Percentiles rank a stretch among this genome's conserved stretches.
phyloP scores from a whole-genome alignment of 2,329 filamentous ascomycete genomes.

The Phialophora tarda region DNA sequence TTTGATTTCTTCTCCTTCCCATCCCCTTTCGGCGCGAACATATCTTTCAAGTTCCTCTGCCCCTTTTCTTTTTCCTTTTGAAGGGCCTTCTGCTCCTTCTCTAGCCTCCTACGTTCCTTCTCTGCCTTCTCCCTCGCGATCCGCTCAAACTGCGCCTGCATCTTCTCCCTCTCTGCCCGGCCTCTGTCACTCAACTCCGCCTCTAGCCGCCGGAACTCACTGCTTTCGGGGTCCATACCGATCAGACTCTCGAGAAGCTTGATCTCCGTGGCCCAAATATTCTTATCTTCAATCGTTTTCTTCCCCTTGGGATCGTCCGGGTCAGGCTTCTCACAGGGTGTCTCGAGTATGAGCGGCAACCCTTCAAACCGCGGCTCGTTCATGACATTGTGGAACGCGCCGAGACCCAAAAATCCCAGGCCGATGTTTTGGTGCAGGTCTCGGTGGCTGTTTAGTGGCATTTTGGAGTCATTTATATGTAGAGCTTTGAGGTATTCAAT shows the following conservation, averaged over 20 bases:
- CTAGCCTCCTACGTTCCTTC: slow-evolving; percentile 64
- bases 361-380: slow-evolving; percentile 77
- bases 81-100: slow-evolving; percentile 48
- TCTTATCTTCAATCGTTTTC: slow-evolving; percentile 68
- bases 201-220: slow-evolving; percentile 73
- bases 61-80: slow-evolving; percentile 42
- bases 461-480: slow-evolving; percentile 95
- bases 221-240: slow-evolving; percentile 77
- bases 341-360: slow-evolving; percentile 92
- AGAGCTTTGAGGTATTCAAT: slow-evolving; percentile 79
- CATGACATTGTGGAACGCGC: slow-evolving; percentile 88
- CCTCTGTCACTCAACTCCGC: slow-evolving; percentile 70
- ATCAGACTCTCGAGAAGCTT: slow-evolving; percentile 88
- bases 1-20: slow-evolving; percentile 49
- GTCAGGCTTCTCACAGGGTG: slow-evolving; percentile 79
- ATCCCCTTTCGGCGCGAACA: slow-evolving; percentile 43
- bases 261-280: slow-evolving; percentile 91
- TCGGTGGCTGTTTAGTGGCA: slow-evolving; percentile 77
- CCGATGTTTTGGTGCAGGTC: slow-evolving; percentile 97
- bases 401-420: slow-evolving; percentile 87
- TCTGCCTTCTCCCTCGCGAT: slow-evolving; percentile 67
- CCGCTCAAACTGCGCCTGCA: slow-evolving; percentile 78
- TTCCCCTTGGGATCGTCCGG: slow-evolving; percentile 35
- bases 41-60: slow-evolving; percentile 50
- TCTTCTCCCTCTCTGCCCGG: slow-evolving; percentile 71